Evolutionary conservation across 768 basidiomycete species (phyloP).

Genomic region (Pleurotus platypus): DNA sequence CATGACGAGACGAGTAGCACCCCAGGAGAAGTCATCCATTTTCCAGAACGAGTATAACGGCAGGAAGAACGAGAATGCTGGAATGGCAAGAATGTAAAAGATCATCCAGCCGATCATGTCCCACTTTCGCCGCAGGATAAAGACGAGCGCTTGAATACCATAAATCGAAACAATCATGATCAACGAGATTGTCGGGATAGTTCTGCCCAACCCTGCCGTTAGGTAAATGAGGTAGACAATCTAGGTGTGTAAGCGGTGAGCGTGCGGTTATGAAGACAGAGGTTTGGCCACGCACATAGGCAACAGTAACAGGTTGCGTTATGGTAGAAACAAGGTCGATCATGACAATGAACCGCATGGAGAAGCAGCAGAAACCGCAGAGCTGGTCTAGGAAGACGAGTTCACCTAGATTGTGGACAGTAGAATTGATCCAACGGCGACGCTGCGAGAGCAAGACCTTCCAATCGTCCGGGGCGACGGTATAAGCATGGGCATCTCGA

Average conservation of each 20-base stretch:
- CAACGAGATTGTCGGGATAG: slow-evolving; percentile 77
- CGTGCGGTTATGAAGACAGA: neutral
- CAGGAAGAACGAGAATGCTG: slow-evolving; percentile 88
- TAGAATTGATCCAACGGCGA: slow-evolving; percentile 99
- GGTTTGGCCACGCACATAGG: slow-evolving; percentile 62
- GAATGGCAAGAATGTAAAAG: slow-evolving; percentile 94
- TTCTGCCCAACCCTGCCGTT: slow-evolving; percentile 59
- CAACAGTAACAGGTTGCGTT: slow-evolving; percentile 82
- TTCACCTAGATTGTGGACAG: slow-evolving; percentile 94
- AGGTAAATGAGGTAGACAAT: slow-evolving; percentile 86
- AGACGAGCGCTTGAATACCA: slow-evolving; percentile 89
- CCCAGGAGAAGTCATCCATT: slow-evolving; percentile 99
- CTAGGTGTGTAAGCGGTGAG: slow-evolving; percentile 34
- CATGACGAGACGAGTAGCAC: slow-evolving; percentile 86
- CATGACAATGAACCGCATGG: slow-evolving; percentile 98
- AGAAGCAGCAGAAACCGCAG: slow-evolving; percentile 98
- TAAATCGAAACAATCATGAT: slow-evolving; percentile 94
- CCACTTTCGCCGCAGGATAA: slow-evolving; percentile 91
- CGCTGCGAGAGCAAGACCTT: slow-evolving; percentile 91
- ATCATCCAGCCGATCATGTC: slow-evolving; percentile 99
- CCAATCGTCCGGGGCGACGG: slow-evolving; percentile 96
- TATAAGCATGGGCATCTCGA: slow-evolving; percentile 90
- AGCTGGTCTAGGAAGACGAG: slow-evolving; percentile 87
- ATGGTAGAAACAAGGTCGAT: slow-evolving; percentile 90
- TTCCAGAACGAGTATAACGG: slow-evolving; percentile 96